Conservation (phyloP, 1,284 basidiomycete species). For the Quambalaria eucalypti region DNA sequence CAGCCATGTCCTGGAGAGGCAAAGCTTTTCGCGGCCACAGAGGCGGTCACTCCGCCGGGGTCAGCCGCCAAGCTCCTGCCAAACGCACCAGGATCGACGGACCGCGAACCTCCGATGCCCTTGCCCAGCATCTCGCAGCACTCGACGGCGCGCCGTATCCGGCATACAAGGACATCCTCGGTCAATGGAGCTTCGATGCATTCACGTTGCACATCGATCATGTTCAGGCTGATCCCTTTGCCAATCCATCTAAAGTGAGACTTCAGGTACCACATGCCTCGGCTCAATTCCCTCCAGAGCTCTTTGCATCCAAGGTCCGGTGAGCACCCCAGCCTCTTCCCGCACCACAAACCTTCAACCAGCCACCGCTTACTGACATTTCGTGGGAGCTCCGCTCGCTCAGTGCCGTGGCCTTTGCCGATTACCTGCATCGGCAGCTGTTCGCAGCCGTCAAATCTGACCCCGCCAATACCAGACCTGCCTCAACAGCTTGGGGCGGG, state of each 20-base stretch:
- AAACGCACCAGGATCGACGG: background rate
- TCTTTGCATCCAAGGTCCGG: constrained; percentile 1
- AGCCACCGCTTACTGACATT: too few relatives aligned
- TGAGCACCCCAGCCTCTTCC: too few relatives aligned
- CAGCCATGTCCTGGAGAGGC: too few relatives aligned
- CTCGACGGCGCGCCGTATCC: constrained; percentile 7
- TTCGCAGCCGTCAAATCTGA: background rate
- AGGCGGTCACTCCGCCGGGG: background rate
- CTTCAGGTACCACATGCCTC: constrained; percentile 3
- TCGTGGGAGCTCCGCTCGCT: too few relatives aligned
- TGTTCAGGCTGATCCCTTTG: constrained; percentile 13
- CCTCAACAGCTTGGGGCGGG: constrained; percentile 5
- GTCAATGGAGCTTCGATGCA: constrained; percentile 6
- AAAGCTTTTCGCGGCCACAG: too few relatives aligned
- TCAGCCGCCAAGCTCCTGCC: background rate
- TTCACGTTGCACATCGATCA: constrained; percentile 10
- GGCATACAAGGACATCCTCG: constrained; percentile 12
- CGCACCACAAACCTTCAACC: too few relatives aligned
- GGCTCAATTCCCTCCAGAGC: background rate
- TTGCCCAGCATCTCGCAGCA: background rate
- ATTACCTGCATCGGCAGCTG: constrained; percentile 6
- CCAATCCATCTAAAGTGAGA: constrained; percentile 9
- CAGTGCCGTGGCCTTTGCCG: constrained; percentile 7
- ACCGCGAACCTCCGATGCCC: background rate
- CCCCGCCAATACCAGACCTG: constrained; percentile 3